phyloP scores from a whole-genome alignment of 148 eudicot genomes.

The Vaccinium corymbosum region DNA sequence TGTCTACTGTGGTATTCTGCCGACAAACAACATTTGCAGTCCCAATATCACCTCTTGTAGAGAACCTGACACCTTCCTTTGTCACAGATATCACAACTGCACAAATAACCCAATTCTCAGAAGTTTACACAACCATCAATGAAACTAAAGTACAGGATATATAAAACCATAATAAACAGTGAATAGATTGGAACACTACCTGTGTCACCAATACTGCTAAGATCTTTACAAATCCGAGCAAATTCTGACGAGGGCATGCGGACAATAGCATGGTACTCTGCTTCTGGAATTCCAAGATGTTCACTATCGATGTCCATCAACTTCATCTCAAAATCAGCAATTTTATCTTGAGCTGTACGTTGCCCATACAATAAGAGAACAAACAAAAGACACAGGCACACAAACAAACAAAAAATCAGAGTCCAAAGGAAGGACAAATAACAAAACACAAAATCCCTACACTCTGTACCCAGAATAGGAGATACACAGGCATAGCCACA shows the following conservation, averaged over 20 bases:
- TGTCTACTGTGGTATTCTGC: constrained; percentile 50
- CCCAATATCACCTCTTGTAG: constrained; percentile 67
- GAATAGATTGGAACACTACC: constrained; percentile 24
- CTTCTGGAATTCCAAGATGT: constrained; percentile 65
- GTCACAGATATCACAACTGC: constrained; percentile 62
- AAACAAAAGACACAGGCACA: background rate
- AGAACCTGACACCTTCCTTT: constrained; percentile 65
- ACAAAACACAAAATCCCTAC: background rate
- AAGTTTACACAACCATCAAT: background rate
- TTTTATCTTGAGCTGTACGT: constrained; percentile 53
- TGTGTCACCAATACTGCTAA: constrained; percentile 60
- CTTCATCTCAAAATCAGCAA: constrained; percentile 71
- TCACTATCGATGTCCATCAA: constrained; percentile 75
- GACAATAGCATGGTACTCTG: constrained; percentile 61
- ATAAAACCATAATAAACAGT: background rate
- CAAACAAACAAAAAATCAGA: background rate
- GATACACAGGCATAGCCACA: background rate
- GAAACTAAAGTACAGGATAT: background rate
- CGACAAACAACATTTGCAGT: constrained; percentile 55
- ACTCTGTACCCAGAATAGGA: background rate
- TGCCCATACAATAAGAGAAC: background rate
- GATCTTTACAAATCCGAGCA: constrained; percentile 48
- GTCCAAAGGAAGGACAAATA: background rate
- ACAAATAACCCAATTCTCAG: background rate
- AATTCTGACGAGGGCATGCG: constrained; percentile 62